Conservation (phyloP, 2,329 filamentous ascomycete genomes). For the Fusarium chlamydosporum region DNA sequence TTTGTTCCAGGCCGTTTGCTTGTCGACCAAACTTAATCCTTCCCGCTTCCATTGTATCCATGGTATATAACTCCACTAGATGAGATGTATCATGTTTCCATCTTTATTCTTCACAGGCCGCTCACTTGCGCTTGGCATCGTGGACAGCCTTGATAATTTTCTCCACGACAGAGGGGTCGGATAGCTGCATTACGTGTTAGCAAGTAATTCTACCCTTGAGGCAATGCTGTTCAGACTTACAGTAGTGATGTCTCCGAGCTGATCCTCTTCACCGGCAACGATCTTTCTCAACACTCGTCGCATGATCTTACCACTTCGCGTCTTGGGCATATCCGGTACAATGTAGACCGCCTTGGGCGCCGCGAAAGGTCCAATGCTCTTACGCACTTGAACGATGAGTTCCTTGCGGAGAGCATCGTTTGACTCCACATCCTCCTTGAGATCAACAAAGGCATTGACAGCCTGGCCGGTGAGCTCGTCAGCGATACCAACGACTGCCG, state of each 20-base stretch:
- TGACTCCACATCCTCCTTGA: constrained; percentile 86
- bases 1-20: constrained; percentile 21
- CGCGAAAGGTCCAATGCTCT: constrained; percentile 97
- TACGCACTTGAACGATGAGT: constrained; percentile 92
- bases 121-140: constrained; percentile 68
- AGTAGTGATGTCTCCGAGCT: constrained; percentile 92
- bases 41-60: constrained; percentile 46
- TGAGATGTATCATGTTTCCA: constrained; percentile 34
- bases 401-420: constrained; percentile 91
- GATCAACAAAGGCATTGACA: constrained; percentile 94
- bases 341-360: constrained; percentile 94
- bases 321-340: constrained; percentile 96
- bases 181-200: constrained; percentile 70
- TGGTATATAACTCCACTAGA: constrained; percentile 50
- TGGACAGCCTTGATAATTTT: constrained; percentile 91
- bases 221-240: constrained; percentile 66
- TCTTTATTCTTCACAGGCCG: constrained; percentile 3
- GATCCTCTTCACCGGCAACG: constrained; percentile 95
- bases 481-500: constrained; percentile 91
- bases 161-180: constrained; percentile 88
- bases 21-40: constrained; percentile 29
- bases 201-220: not conserved
- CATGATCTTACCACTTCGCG: constrained; percentile 99
- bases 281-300: constrained; percentile 97
- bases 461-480: constrained; percentile 98